Evolutionary conservation across 768 basidiomycete genomes (phyloP), one percentile per base, ranked within the genome.

Genomic region (Mycena polygramma): DNA sequence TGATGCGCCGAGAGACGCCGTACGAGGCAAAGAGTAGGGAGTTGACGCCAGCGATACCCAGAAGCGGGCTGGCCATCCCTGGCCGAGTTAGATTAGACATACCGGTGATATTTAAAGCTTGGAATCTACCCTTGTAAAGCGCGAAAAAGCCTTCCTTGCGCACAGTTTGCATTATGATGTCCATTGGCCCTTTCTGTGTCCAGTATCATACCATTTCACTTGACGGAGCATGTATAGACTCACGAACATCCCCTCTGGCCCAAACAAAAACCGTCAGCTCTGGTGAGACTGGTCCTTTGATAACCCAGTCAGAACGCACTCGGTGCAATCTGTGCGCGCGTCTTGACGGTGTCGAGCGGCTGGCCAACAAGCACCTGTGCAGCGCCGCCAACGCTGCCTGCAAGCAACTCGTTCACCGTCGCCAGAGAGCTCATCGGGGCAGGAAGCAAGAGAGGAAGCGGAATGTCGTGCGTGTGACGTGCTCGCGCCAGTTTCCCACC

Each of bases 41-140:
- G 82, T 98, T 99, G 75, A 99, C 97, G 11, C 94, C 97, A 2
- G 97, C 95, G 35, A 99, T 93, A 20, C 98, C 98, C 52, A 98
- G 67, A 11, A 99, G 86, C 0, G 98, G 97, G 62, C 93, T 95
- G 1, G 91, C 86, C 95, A 96, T 97, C 45, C 96, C 95, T 95
- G 11, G 14, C 6, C 41, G 19, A 22, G 39, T 66, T 37, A n/a
- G 20, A 30, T 30, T 2, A 6, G 30, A 30, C 24, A 37, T 36
- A 17, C 37, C 55, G 17, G 10, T 24, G 24, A 35, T 15, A n/a
- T n/a, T 19, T 7, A 35, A 19, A 13, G 15, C 6, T 4, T 26
- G 15, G 17, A 30, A 22, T 80, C 37, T 17, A 94, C 97, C 97
- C 86, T 98, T 98, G 83, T 98, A 99, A 52, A 99, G 80, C 4